Evolutionary conservation across 768 basidiomycete genomes (phyloP).

Genomic region (Termitomyces sp.): DNA sequence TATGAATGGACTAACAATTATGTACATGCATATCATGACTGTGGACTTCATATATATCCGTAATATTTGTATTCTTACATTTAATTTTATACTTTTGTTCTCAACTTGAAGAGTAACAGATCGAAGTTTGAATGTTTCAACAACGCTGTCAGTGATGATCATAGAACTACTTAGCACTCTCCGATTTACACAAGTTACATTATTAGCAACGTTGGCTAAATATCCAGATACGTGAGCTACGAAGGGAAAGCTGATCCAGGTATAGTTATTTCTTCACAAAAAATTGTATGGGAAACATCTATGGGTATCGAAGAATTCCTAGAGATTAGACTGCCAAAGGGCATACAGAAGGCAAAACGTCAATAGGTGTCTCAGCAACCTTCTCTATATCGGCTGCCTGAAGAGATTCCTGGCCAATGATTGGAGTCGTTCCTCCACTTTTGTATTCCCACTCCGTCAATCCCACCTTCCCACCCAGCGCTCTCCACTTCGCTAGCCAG

Average conservation of each 20-base stretch:
- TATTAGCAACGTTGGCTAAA: too few species aligned
- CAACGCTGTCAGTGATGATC: too few species aligned
- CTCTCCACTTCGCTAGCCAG: constrained; percentile 60
- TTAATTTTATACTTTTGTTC: not conserved
- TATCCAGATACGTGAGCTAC: not conserved
- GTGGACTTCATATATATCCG: not conserved
- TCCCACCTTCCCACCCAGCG: constrained; percentile 65
- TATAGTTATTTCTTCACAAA: not conserved
- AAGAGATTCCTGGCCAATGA: not conserved
- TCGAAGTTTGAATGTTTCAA: too few species aligned
- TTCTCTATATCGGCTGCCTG: not conserved
- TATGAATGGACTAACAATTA: not conserved
- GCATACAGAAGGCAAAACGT: not conserved
- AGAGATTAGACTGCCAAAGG: not conserved
- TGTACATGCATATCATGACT: not conserved
- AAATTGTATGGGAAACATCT: not conserved
- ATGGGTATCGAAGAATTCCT: not conserved
- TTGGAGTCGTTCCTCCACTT: constrained; percentile 8
- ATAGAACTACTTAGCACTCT: too few species aligned
- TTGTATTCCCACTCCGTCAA: constrained; percentile 81
- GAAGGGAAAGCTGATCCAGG: not conserved
- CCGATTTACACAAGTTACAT: too few species aligned
- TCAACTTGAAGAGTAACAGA: too few species aligned
- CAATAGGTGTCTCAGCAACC: not conserved
- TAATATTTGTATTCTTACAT: not conserved